phyloP scores from a whole-genome alignment of 306 rosid species.

The Aeschynomene evenia region DNA sequence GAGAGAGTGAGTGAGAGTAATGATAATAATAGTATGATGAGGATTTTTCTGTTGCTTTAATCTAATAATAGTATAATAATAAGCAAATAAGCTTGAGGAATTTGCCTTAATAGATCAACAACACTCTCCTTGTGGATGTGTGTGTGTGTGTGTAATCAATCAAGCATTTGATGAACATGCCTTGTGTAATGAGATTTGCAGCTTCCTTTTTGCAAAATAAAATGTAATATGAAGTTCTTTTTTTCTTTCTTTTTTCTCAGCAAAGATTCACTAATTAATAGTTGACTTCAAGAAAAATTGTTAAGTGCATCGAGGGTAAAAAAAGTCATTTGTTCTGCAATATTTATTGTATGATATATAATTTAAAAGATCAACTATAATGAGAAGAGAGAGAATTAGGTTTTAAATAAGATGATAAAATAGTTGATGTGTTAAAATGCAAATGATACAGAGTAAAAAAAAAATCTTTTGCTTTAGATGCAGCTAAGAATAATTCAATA shows the following conservation, averaged over 20 bases:
- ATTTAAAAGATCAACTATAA: too few species aligned
- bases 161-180: background rate
- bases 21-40: background rate
- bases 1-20: background rate
- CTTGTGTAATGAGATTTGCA: background rate
- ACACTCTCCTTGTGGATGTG: background rate
- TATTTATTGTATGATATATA: too few species aligned
- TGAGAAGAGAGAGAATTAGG: too few species aligned
- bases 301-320: too few species aligned
- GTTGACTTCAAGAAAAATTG: too few species aligned
- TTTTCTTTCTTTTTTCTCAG: background rate
- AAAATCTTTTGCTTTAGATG: too few species aligned
- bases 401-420: too few species aligned
- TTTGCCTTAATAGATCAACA: conserved; percentile 13
- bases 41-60: background rate
- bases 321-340: too few species aligned
- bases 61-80: background rate
- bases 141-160: background rate
- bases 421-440: too few species aligned
- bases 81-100: conserved; percentile 21
- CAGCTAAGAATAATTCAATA: too few species aligned
- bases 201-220: background rate
- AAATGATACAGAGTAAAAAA: too few species aligned
- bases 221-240: conserved; percentile 6
- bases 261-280: too few species aligned